Base-by-base conservation (phyloP, 164 flowering plant genomes). In the Umbilicus rupestris region DNA sequence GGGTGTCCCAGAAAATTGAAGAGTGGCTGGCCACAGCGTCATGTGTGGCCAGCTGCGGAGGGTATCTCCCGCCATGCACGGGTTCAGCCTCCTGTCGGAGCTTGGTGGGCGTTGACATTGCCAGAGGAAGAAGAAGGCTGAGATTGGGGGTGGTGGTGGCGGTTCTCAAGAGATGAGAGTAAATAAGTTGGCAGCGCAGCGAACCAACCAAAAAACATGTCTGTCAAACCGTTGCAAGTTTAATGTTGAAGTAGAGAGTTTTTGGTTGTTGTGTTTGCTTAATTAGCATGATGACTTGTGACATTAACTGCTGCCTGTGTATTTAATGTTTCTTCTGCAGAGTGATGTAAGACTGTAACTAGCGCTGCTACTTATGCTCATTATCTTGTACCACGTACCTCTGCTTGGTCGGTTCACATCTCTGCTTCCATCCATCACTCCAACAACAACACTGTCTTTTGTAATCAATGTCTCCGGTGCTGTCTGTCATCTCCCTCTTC, bases 21-120 rank as follows among this genome's bases (percentile, higher is more conserved):
- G 80, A 75, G 60, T 81, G 76, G 22, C 68, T 68, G 35, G 79
- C 78, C 65, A 84, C 75, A 3, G 77, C 88, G 7, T 86, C 87
- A 57, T 89, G 96, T 24, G 84, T 63, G 8, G 87, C 85, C 5
- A 86, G 74, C 5, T 86, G 80, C 20, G 71, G 67, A 26, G 89
- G 89, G 45, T 80, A 83, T 33, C 70, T 73, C 78, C 66, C 73
- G 5, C 62, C 79, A 33, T 66, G 74, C 70, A 30, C 70, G 33
- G 35, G 75, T 39, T 68, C 35, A 37, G 35, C 52, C 12, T 42
- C 68, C 37, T 2, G 62, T 31, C 31, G 68, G 5, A 16, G 75
- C 41, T 67, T 45, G 37, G 37, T 35, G 37, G 79, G 52, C 70
- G 75, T 66, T 77, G 69, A 68, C 28, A 29, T 68, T 11, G 62